Evolutionary conservation across 2,329 filamentous ascomycete genomes (phyloP), one percentile per base, ranked within the genome.

Genomic region (Fusarium subglutinans): DNA sequence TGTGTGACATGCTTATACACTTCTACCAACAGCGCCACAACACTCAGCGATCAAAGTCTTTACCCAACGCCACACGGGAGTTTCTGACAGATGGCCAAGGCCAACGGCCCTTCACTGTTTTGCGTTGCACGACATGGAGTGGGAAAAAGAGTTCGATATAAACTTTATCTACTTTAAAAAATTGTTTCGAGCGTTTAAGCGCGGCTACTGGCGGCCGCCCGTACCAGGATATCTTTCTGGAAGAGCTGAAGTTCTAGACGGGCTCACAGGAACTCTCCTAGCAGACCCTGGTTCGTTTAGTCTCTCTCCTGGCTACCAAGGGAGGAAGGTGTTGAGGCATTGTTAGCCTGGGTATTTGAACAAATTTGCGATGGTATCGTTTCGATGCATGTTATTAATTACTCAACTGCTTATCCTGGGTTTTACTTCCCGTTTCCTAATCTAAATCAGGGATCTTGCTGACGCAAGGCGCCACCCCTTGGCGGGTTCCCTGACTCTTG

Each of bases 401-500:
- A 43, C 40, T 40, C 38, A 47, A 59, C 50, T 66, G 50, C 40
- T 62, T 61, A 72, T 67, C 51, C 72, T 64, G 55, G 43, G 50
- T 50, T 63, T 67, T 62, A 61, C 72, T 67, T 70, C 71, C 64
- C 66, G 74, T 73, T 69, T 58, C 74, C 70, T 70, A 76, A 72
- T 76, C 71, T 76, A 55, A 72, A 73, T 72, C 74, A 76, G 62
- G 76, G 74, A 77, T 78, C 73, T 78, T 63, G 66, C 70, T 78
- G 76, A 77, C 67, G 74, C 70, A 78, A 76, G 60, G 66, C 54
- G 63, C 53, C 66, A 58, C 70, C 64, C 74, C 72, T 66, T 60
- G 66, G 45, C 35, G 45, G 66, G 41, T 65, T 76, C 73, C 76
- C 66, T 77, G 75, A 75, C 74, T 77, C 71, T 74, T 67, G 69